Evolutionary conservation across 495 filamentous ascomycete species (phyloP), one percentile per base, ranked within the genome.

Genomic region (Geoglossum glabrum): DNA sequence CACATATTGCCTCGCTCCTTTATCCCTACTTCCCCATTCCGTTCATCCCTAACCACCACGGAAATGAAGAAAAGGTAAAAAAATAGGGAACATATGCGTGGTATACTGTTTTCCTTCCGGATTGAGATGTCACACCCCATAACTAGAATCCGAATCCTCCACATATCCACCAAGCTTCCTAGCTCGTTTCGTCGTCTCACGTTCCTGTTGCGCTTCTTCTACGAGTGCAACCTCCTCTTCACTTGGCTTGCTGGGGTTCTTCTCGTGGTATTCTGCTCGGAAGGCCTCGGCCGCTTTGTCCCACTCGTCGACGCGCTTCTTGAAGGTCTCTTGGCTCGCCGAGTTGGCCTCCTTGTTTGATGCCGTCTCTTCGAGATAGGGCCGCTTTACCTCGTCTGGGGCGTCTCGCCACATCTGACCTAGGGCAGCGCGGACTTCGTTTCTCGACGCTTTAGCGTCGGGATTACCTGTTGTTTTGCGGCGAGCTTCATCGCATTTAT

Each of bases 321-420:
- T 79, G 69, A 77, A 93, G 26, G 70, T 69, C 23, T 72, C 76
- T 58, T 79, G 66, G 3, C 74, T 72, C 59, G 76, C 72, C n/a
- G 71, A 72, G 63, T 86, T 82, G 5, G 63, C 70, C 54, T 76
- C 72, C 60, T 85, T 87, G 60, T 85, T 79, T 19, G 72, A 75
- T 59, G 83, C 78, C 4, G 82, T 82, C 64, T 80, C 74, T 38
- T 86, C 82, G 57, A 86, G 70, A 62, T 86, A 96, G 27, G 87
- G 89, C 64, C 75, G 72, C 66, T 83, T 84, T 60, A 76, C 74
- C 34, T 82, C 85, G 9, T 76, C 75, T 3, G 72, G 63, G 0
- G 85, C 82, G 57, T 85, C 81, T 60, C 84, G 82, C 92, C 92
- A 98, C 85, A 88, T 89, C 63, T 82, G 79, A 19, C 88, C 86